Conservation (phyloP, 1,139 yeast genomes). For the Pichia sp. region DNA sequence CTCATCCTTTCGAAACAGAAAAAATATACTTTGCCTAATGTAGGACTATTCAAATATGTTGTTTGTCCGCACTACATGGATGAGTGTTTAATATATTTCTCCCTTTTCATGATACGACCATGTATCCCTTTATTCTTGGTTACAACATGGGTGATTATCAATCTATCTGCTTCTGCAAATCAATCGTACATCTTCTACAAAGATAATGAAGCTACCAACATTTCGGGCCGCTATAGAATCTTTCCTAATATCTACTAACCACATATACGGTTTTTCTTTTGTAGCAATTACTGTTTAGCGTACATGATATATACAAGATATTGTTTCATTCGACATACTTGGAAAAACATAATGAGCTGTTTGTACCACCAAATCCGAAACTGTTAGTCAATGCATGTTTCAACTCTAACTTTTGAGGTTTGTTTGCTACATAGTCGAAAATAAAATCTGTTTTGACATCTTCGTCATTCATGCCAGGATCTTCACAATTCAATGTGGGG, state of each 20-base stretch:
- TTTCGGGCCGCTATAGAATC: slow-evolving; percentile 24
- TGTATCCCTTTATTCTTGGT: slow-evolving; percentile 20
- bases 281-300: background rate
- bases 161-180: slow-evolving; percentile 58
- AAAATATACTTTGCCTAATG: slow-evolving; percentile 64
- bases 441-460: slow-evolving; percentile 38
- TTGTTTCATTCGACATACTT: slow-evolving; percentile 11
- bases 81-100: slow-evolving; percentile 61
- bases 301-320: background rate
- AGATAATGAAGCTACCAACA: slow-evolving; percentile 14
- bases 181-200: slow-evolving; percentile 54
- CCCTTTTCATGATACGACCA: slow-evolving; percentile 29
- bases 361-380: slow-evolving; percentile 97
- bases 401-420: slow-evolving; percentile 32
- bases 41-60: slow-evolving; percentile 46
- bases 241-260: slow-evolving; percentile 38
- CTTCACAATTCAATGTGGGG: slow-evolving; percentile 69
- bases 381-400: slow-evolving; percentile 69
- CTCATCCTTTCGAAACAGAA: slow-evolving; percentile 50
- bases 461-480: slow-evolving; percentile 45
- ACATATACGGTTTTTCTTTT: background rate
- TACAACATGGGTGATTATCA: slow-evolving; percentile 57
- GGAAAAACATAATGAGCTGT: slow-evolving; percentile 61
- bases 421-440: slow-evolving; percentile 59
- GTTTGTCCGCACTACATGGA: slow-evolving; percentile 81